Evolutionary conservation across 371 early-diverging fungal species (phyloP), one percentile per base, ranked within the genome.

Genomic region (Rhizopus sp.): DNA sequence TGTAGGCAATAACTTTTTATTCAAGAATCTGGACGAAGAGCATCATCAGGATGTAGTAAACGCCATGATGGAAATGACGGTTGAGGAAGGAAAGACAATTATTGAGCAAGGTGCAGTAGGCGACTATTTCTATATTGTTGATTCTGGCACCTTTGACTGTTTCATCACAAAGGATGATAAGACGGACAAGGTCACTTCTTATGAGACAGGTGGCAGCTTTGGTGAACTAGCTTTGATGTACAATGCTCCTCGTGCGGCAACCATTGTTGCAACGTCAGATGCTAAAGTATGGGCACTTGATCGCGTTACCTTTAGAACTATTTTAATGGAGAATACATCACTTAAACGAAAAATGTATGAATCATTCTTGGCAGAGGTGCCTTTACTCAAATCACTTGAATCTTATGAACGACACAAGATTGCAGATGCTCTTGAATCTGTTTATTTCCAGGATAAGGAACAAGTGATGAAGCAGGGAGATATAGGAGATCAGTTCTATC

Each of bases 121-220:
- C 39, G 96, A 95, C 80, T 95, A 80, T 75, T 97, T 98, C 71
- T 98, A 97, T 72, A 88, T 96, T 12, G 95, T 97, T 38, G 97
- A 96, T 66, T 80, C 81, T 17, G 99, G 99, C 40, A 80, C 87
- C 10, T 87, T 98, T 70, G 95, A 96, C 56, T 92, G 96, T 37
- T 88, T 84, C 68, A 91, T 95, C 70, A 64, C 77, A 41, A 85
- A 81, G 56, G 64, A 78, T 41, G 75, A 83, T n/a, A 88, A 89
- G 54, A 33, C 37, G 7, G 38, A 2, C 8, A 46, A 59, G 35
- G 45, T 35, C 12, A 64, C 78, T 35, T 75, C 80, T 29, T 87
- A 87, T 64, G 82, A 81, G 40, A 73, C 85, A 31, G 87, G 88
- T 42, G 90, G 88, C 8, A 80, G 83, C 48, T 92, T 95, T 79